Base-by-base conservation (phyloP, 2,329 filamentous ascomycete species). In the Alternaria sp. region DNA sequence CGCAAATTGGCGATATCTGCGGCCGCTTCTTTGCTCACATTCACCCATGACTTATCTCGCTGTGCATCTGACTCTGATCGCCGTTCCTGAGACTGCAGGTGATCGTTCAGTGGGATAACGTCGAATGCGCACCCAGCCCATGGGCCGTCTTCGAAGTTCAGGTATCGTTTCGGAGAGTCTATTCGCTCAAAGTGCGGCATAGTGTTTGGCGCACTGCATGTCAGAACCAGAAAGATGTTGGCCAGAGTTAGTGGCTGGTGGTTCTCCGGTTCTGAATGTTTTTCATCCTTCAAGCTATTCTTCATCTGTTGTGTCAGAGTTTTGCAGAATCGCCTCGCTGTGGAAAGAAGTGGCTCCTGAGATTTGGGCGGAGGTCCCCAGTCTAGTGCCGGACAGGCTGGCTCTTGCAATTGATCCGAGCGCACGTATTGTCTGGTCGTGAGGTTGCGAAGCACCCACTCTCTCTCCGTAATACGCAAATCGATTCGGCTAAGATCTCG, bases 61-160 rank as follows among this genome's bases (percentile, higher is more conserved):
- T 11, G 37, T 46, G 17, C 58, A 44, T 5, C 6, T n/a, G 4
- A 21, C 23, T 41, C 9, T 9, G 2, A 14, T 4, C 28, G n/a
- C 11, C 4, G 13, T 21, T 31, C n/a, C n/a, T 31, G 28, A 23
- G n/a, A 29, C 24, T 24, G 14, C 1, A 31, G 5, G 28, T 66
- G 63, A 1, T 46, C 37, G 5, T 60, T 45, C 4, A 62, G 44
- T 1, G 63, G 51, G 7, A 64, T 34, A 3, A 66, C 39, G 29
- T 64, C 58, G 41, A 66, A 64, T 4, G 48, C 17, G 46, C 62
- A 57, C 2, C 60, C 63, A 4, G 52, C 45, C 63, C 61, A 64
- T 9, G 53, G 54, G 14, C 58, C 61, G 37, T 37, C 36, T 51
- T 42, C n/a, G 55, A 61, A 24, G 11, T 24, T 7, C 41, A 58